Conservation (phyloP, 2,329 filamentous ascomycete genomes). For the Ophiostoma sp. region DNA sequence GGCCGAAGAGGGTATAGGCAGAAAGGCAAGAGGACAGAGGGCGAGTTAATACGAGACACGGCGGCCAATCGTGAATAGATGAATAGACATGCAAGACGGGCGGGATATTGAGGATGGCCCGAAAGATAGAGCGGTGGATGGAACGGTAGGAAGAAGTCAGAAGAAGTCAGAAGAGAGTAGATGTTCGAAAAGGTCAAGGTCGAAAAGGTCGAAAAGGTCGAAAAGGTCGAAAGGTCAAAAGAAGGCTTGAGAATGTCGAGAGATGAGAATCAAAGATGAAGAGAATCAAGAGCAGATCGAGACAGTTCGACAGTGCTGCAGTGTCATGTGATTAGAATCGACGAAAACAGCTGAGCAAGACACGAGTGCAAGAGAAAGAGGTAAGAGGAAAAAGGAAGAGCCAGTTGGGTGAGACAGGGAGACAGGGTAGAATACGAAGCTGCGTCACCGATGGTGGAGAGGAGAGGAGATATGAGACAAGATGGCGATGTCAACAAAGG, state of each 20-base stretch:
- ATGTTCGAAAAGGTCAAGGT: neutral
- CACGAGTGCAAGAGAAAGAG: neutral
- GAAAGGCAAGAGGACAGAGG: neutral
- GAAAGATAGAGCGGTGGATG: no score
- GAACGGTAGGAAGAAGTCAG: no score
- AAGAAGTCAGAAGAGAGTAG: no score
- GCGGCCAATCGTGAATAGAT: neutral
- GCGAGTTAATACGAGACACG: neutral
- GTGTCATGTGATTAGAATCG: no score
- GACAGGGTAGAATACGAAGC: neutral
- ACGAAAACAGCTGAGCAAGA: neutral
- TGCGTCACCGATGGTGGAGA: neutral
- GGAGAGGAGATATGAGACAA: neutral
- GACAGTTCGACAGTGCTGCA: no score
- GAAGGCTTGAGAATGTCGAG: no score
- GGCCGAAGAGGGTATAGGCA: no score
- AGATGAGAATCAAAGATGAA: neutral
- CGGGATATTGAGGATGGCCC: neutral
- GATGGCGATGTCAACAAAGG: constrained; percentile 14
- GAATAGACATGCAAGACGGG: neutral
- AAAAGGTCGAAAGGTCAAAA: no score
- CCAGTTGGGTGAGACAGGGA: neutral
- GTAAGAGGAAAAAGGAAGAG: neutral
- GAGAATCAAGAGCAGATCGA: neutral
- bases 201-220: neutral